phyloP scores from a whole-genome alignment of 2,329 filamentous ascomycete species.

The Talaromyces sp. region DNA sequence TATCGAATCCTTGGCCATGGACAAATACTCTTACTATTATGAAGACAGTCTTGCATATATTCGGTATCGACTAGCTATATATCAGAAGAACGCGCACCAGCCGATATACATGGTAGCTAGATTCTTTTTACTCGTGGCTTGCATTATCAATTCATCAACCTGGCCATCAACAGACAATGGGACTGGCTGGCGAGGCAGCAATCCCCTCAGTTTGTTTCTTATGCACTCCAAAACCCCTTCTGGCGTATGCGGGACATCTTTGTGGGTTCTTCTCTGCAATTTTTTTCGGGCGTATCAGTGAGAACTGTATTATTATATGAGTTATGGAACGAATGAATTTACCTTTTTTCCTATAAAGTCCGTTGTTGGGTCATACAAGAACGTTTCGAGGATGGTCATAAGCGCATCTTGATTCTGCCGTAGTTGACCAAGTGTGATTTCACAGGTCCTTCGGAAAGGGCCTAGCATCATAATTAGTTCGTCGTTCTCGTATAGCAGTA shows the following conservation, averaged over 20 bases:
- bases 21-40: neutral
- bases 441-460: conserved; percentile 84
- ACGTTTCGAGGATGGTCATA: conserved; percentile 96
- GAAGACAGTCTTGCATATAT: neutral
- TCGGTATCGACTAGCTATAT: neutral
- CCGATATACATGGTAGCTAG: conserved; percentile 95
- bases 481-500: neutral
- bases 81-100: conserved; percentile 68
- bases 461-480: conserved; percentile 32
- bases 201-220: conserved; percentile 75
- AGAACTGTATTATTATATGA: neutral
- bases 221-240: conserved; percentile 86
- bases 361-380: conserved; percentile 92
- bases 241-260: conserved; percentile 59
- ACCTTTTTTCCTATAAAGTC: conserved; percentile 77
- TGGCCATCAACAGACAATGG: conserved; percentile 93
- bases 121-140: conserved; percentile 75
- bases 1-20: neutral
- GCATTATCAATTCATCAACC: conserved; percentile 88
- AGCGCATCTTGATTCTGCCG: conserved; percentile 91
- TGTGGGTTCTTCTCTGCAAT: conserved; percentile 45
- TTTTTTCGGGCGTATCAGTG: conserved; percentile 12
- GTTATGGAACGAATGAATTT: conserved; percentile 3
- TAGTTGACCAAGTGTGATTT: conserved; percentile 78
- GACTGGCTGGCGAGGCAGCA: conserved; percentile 82